These are phyloP conservation scores for Globisporangium okanoganense DNA, from an alignment of 352 stramenopile genomes.

Conservation along the genomic window DNA sequence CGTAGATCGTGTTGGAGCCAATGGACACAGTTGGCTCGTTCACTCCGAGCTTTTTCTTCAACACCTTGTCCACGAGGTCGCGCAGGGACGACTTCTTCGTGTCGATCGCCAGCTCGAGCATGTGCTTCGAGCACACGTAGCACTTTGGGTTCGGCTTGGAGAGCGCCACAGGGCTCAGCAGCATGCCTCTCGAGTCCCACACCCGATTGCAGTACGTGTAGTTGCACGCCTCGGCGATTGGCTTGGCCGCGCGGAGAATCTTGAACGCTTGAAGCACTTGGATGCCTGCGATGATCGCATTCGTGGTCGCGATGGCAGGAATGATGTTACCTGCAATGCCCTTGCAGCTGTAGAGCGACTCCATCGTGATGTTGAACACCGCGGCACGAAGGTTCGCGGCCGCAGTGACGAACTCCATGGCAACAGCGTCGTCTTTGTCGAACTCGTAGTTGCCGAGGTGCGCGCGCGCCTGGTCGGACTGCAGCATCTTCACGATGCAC, in stretches of 20 bases:
- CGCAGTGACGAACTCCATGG: conserved; percentile 98
- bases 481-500: conserved; percentile 61
- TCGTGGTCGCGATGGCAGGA: conserved; percentile 99
- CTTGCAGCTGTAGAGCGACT: conserved; percentile 93
- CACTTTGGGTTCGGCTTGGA: conserved; percentile 91
- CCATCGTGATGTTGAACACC: conserved; percentile 78
- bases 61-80: conserved; percentile 73
- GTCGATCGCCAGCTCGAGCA: conserved; percentile 89
- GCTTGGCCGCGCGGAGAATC: conserved; percentile 59
- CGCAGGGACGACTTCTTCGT: conserved; percentile 80
- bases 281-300: conserved; percentile 98
- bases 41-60: conserved; percentile 88
- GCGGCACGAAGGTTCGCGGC: conserved; percentile 95
- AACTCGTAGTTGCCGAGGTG: conserved; percentile 89
- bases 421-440: conserved; percentile 96
- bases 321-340: conserved; percentile 99
- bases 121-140: conserved; percentile 95
- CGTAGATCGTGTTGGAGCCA: conserved; percentile 89
- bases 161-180: conserved; percentile 90
- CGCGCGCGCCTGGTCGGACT: conserved; percentile 40
- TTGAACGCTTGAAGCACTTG: conserved; percentile 86
- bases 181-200: conserved; percentile 89
- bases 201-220: conserved; percentile 94
- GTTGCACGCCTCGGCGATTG: conserved; percentile 74
- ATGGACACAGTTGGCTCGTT: conserved; percentile 89